phyloP scores from a whole-genome alignment of 345 rosid species.

The Hypericum androsaemum region DNA sequence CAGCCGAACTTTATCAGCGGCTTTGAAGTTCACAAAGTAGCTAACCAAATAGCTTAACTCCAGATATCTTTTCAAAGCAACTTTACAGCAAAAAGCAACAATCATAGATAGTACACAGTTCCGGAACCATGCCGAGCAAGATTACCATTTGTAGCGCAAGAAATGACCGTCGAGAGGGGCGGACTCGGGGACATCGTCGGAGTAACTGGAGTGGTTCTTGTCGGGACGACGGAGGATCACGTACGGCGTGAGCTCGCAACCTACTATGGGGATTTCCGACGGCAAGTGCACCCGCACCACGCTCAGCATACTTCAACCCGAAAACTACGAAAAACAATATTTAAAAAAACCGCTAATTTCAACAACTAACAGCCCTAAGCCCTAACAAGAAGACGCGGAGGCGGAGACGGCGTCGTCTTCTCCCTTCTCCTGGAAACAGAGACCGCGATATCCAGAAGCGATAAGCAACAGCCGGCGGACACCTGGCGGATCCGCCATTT shows the following conservation, averaged over 20 bases:
- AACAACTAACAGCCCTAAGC: neutral
- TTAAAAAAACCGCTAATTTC: neutral
- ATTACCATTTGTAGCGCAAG: slow-evolving; percentile 81
- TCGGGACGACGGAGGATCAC: slow-evolving; percentile 74
- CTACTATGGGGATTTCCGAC: slow-evolving; percentile 95
- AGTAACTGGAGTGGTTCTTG: slow-evolving; percentile 23
- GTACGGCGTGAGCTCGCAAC: slow-evolving; percentile 92
- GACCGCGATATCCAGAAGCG: too few relatives aligned
- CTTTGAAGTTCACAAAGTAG: too few relatives aligned
- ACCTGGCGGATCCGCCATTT: slow-evolving; percentile 67
- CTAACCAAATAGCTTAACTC: too few relatives aligned
- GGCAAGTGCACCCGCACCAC: slow-evolving; percentile 91
- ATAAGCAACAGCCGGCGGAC: slow-evolving; percentile 27
- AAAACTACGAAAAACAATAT: too few relatives aligned
- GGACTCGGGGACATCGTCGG: slow-evolving; percentile 79
- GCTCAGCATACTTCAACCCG: slow-evolving; percentile 66
- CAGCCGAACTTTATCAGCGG: too few relatives aligned
- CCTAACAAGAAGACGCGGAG: too few relatives aligned
- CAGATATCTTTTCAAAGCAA: too few relatives aligned
- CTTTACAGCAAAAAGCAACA: too few relatives aligned
- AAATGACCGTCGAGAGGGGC: slow-evolving; percentile 77
- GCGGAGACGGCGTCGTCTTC: too few relatives aligned
- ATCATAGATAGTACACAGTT: too few relatives aligned
- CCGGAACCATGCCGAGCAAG: neutral
- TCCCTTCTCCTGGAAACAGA: too few relatives aligned